Evolutionary conservation across 176 grass and related monocot genomes (phyloP).

Genomic region (Ananas comosus): DNA sequence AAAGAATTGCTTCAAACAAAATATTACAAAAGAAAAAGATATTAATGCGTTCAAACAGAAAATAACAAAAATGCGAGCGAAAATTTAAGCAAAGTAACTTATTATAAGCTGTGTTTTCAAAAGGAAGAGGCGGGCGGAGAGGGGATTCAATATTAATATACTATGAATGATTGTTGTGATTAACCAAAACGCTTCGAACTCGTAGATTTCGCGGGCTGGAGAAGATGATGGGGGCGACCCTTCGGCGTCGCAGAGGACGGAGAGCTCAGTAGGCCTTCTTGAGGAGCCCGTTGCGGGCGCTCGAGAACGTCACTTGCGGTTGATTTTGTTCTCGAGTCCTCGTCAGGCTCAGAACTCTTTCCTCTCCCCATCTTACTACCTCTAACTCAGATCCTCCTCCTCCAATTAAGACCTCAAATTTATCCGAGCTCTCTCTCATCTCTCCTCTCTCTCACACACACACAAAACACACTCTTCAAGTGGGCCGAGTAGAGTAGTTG

Average conservation of each 20-base stretch:
- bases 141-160: too few relatives aligned
- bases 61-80: constrained; percentile 1
- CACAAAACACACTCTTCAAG: too few relatives aligned
- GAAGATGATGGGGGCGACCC: constrained; percentile 75
- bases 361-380: constrained; percentile 51
- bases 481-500: too few relatives aligned
- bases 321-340: constrained; percentile 71
- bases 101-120: too few relatives aligned
- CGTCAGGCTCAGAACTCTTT: constrained; percentile 65
- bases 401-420: not conserved
- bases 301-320: constrained; percentile 88
- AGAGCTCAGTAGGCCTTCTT: constrained; percentile 96
- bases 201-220: constrained; percentile 73
- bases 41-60: too few relatives aligned
- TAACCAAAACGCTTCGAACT: constrained; percentile 74
- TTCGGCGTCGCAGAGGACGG: constrained; percentile 87
- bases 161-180: too few relatives aligned
- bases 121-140: not conserved
- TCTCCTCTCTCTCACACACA: not conserved
- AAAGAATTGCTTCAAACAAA: constrained; percentile 9
- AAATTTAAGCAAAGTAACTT: constrained; percentile 5
- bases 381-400: not conserved
- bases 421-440: not conserved
- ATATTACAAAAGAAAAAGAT: constrained; percentile 7
- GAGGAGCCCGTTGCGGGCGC: constrained; percentile 66